Evolutionary conservation across 139 green algal genomes (phyloP).

Genomic region (Parachlorella kessleri): DNA sequence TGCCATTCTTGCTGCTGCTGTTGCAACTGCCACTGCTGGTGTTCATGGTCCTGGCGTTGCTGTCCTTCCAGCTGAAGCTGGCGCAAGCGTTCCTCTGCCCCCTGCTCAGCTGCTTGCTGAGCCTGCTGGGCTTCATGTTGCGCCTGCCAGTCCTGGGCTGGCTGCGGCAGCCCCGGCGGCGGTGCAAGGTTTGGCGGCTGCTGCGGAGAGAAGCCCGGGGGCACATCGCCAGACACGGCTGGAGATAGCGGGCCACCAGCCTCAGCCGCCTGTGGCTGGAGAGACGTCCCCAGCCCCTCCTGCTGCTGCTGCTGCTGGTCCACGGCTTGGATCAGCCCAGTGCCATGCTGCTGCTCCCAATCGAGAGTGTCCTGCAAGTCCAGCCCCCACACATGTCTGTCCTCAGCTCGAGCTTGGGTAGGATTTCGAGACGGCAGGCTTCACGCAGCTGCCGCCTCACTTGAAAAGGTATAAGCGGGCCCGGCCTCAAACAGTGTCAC

Average conservation of each 20-base stretch:
- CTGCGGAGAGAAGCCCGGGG: neutral
- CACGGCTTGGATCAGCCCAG: neutral
- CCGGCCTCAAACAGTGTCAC: too few relatives aligned
- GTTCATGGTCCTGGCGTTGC: neutral
- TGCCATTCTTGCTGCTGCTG: neutral
- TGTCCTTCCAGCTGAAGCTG: neutral
- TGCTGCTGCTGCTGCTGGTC: neutral
- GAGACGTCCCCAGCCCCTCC: conserved; percentile 1
- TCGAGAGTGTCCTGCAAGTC: too few relatives aligned
- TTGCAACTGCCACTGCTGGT: neutral
- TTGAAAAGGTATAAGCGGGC: too few relatives aligned
- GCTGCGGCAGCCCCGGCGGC: neutral
- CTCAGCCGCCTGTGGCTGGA: neutral
- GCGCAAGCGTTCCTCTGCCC: neutral
- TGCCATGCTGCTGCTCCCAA: neutral
- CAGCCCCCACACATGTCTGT: too few relatives aligned
- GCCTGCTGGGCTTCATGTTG: neutral
- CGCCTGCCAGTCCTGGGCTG: neutral
- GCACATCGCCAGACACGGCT: neutral
- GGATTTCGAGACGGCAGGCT: too few relatives aligned
- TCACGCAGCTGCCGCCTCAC: too few relatives aligned
- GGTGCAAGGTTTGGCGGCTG: too few relatives aligned
- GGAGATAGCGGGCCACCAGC: neutral
- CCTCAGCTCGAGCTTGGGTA: too few relatives aligned
- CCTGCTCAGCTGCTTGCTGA: neutral